Conservation (phyloP, 768 basidiomycete genomes). For the Termitomyces sp. region DNA sequence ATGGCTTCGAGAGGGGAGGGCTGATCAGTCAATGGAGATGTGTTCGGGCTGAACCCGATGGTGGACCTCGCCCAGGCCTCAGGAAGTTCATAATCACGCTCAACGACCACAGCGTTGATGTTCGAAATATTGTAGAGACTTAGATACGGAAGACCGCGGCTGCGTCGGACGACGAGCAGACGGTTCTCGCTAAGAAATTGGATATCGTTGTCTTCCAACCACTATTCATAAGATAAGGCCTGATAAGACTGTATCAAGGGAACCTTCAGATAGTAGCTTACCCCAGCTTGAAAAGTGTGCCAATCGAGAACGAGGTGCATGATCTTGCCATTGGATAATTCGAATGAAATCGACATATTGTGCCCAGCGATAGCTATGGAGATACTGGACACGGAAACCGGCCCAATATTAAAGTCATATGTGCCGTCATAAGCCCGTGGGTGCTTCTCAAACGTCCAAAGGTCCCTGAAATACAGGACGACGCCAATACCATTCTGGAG, state of each 20-base stretch:
- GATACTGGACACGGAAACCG: constrained; percentile 28
- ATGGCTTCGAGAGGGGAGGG: constrained; percentile 35
- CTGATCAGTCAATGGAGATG: constrained; percentile 31
- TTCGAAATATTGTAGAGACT: constrained; percentile 42
- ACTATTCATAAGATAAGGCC: constrained; percentile 24
- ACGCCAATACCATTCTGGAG: constrained; percentile 35
- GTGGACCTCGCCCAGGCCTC: constrained; percentile 40
- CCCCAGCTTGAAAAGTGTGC: constrained; percentile 40
- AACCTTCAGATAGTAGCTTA: constrained; percentile 17
- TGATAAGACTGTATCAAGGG: background rate
- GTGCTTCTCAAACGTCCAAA: constrained; percentile 54
- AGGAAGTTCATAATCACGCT: constrained; percentile 54
- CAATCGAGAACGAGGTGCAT: constrained; percentile 47
- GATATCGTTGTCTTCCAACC: constrained; percentile 44
- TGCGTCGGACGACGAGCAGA: constrained; percentile 36
- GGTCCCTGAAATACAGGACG: constrained; percentile 47
- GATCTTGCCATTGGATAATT: constrained; percentile 31
- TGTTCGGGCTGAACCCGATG: constrained; percentile 45
- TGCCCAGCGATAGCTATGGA: constrained; percentile 35
- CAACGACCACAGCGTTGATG: constrained; percentile 31
- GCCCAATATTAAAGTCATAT: constrained; percentile 36
- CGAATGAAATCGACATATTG: constrained; percentile 36
- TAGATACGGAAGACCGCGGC: constrained; percentile 30
- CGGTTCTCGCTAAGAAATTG: constrained; percentile 38
- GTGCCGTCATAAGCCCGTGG: constrained; percentile 32